These are phyloP conservation scores for Iberis pinnata DNA, from an alignment of 345 rosid species.

Conservation along the genomic window DNA sequence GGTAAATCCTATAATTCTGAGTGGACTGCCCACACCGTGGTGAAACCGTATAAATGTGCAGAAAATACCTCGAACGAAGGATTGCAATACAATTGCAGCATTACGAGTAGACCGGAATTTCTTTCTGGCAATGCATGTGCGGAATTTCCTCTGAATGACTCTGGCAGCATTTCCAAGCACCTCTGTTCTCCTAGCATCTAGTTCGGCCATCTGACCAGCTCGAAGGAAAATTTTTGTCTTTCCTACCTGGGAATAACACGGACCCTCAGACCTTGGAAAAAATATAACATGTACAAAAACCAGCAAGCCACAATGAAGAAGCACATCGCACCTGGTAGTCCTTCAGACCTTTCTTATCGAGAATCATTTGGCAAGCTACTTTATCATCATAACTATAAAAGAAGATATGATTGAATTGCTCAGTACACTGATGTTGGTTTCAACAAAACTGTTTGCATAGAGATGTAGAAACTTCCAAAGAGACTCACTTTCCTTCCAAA, in stretches of 20 bases:
- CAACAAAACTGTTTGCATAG: constrained; percentile 14
- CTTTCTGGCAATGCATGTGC: constrained; percentile 68
- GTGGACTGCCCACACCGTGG: constrained; percentile 10
- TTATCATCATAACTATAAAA: constrained; percentile 65
- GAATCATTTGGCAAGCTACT: constrained; percentile 83
- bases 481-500: constrained; percentile 72
- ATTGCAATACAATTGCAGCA: constrained; percentile 68
- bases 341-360: constrained; percentile 76
- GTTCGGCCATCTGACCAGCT: constrained; percentile 99
- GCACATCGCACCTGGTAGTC: constrained; percentile 79
- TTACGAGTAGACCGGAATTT: constrained; percentile 54
- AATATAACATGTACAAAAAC: constrained; percentile 16
- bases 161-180: constrained; percentile 95
- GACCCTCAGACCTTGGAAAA: neutral
- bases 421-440: constrained; percentile 16
- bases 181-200: constrained; percentile 94
- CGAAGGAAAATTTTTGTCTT: constrained; percentile 83
- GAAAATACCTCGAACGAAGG: constrained; percentile 65
- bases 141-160: constrained; percentile 65
- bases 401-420: constrained; percentile 18
- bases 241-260: constrained; percentile 59
- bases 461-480: constrained; percentile 17
- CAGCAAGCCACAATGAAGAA: constrained; percentile 11
- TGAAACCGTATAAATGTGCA: neutral
- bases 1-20: constrained; percentile 1